Base-by-base conservation (phyloP, 108 stramenopile genomes). In the Cyclostephanos tholiformis region DNA sequence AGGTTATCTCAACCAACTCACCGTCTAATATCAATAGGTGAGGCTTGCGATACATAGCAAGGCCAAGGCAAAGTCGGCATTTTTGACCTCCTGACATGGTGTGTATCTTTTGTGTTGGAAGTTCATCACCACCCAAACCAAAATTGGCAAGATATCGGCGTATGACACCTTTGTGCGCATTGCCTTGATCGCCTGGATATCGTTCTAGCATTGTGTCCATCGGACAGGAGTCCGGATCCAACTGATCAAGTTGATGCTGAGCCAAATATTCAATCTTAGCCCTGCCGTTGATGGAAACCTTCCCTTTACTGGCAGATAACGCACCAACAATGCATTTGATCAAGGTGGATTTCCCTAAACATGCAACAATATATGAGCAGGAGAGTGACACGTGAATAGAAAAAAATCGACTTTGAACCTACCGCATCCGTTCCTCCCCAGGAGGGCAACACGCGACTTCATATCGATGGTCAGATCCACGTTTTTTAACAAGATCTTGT, bases 181-280 rank as follows among this genome's bases (percentile, higher is more conserved):
- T 87, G 48, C 84, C 82, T 2, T 75, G 71, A 67, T 92, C 90
- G 11, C 89, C 88, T 22, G 96, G 96, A 69, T 88, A 96, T 17
- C 86, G 55, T n/a, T 87, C 85, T 9, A 92, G 60, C 89, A 97
- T 90, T 30, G 90, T 88, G 30, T 77, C 67, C 59, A 96, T 67
- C 20, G 97, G 92, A 43, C 86, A 91, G 2, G 74, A 70, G 56
- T 89, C 83, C 58, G 91, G 84, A 87, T 98, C 94, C 26, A 98
- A 84, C 67, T 94, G 92, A 63, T 97, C 97, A 9, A 94, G 86
- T 58, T 96, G 95, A 81, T 98, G 97, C 86, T 98, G 97, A 3
- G 95, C 93, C 64, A 98, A 79, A 62, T 91, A 90, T 56, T 93
- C 97, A 56, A 98, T 89, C 61, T 89, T 88, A 17, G 94, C 87